A percentile compares a stretch with the other conserved stretches of the same genome.
Conservation (phyloP, 2,329 filamentous ascomycete species). For the Fusarium compactum region DNA sequence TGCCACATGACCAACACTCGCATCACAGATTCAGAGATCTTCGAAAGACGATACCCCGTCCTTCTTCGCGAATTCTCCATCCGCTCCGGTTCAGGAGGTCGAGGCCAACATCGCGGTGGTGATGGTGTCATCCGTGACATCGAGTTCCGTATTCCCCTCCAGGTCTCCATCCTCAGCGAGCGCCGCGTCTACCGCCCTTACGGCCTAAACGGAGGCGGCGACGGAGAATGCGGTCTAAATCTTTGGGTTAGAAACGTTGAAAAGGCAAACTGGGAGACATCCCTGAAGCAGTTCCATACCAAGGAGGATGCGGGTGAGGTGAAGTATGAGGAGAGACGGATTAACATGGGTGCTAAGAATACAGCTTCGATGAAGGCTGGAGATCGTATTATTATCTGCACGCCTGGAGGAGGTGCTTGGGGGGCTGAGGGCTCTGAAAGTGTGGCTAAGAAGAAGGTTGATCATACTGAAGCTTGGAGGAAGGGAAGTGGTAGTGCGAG, state of each 20-base stretch:
- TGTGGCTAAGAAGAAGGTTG: conserved; percentile 61
- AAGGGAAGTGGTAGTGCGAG: conserved; percentile 68
- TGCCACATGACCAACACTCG: conserved; percentile 81
- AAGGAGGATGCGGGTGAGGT: conserved; percentile 50
- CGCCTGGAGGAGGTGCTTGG: conserved; percentile 85
- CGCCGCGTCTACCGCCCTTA: conserved; percentile 77
- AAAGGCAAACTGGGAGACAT: conserved; percentile 64
- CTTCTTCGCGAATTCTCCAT: conserved; percentile 78
- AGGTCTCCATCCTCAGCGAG: conserved; percentile 82
- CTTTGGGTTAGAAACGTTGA: conserved; percentile 84
- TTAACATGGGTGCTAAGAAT: conserved; percentile 84
- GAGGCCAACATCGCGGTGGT: conserved; percentile 75
- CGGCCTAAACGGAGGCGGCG: conserved; percentile 84
- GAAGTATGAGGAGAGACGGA: conserved; percentile 69
- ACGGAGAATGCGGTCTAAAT: conserved; percentile 83
- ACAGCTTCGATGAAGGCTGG: conserved; percentile 80
- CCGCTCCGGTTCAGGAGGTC: conserved; percentile 71
- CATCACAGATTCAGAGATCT: conserved; percentile 69
- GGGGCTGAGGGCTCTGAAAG: conserved; percentile 70
- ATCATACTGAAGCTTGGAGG: conserved; percentile 67
- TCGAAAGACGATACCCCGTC: conserved; percentile 73
- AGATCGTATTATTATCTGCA: conserved; percentile 81
- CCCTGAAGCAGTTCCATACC: conserved; percentile 55
- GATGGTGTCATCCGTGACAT: conserved; percentile 83
- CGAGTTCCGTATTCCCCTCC: conserved; percentile 81